Conservation (phyloP, 1,284 basidiomycete species). For the Somion occarium region DNA sequence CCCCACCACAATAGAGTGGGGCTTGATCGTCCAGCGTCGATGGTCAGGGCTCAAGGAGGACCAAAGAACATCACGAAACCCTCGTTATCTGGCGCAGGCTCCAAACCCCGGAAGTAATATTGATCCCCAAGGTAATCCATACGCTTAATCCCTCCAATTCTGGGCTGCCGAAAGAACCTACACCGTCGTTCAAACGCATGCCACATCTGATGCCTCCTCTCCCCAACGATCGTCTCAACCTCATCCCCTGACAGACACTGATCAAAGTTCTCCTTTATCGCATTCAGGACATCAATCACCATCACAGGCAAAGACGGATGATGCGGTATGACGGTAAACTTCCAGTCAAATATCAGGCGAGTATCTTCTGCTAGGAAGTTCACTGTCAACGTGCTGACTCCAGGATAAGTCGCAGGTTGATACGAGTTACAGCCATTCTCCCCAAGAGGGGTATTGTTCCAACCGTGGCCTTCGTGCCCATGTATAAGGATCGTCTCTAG, state of each 20-base stretch:
- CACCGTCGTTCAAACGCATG: constrained; percentile 21
- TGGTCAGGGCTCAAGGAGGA: constrained; percentile 21
- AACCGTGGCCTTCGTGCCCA: neutral
- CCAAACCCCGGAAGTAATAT: constrained; percentile 49
- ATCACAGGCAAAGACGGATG: constrained; percentile 38
- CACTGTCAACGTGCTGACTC: constrained; percentile 49
- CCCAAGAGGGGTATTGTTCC: constrained; percentile 16
- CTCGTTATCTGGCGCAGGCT: constrained; percentile 41
- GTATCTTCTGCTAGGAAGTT: constrained; percentile 45
- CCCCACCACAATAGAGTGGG: too few relatives aligned
- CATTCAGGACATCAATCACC: constrained; percentile 44
- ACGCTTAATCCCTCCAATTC: constrained; percentile 36
- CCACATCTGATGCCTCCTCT: constrained; percentile 29
- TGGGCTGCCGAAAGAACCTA: constrained; percentile 9
- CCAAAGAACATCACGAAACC: constrained; percentile 52
- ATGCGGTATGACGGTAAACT: constrained; percentile 35
- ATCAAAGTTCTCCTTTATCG: constrained; percentile 42
- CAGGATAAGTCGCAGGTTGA: constrained; percentile 56
- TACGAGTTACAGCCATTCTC: constrained; percentile 36
- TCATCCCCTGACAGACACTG: constrained; percentile 37
- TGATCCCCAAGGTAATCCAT: constrained; percentile 49
- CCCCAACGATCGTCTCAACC: constrained; percentile 22
- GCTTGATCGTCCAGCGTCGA: too few relatives aligned
- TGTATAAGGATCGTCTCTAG: constrained; percentile 15
- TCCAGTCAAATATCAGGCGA: constrained; percentile 45